These are phyloP conservation scores for Asterophora parasitica DNA, from an alignment of 768 basidiomycete genomes.

Conservation along the genomic window DNA sequence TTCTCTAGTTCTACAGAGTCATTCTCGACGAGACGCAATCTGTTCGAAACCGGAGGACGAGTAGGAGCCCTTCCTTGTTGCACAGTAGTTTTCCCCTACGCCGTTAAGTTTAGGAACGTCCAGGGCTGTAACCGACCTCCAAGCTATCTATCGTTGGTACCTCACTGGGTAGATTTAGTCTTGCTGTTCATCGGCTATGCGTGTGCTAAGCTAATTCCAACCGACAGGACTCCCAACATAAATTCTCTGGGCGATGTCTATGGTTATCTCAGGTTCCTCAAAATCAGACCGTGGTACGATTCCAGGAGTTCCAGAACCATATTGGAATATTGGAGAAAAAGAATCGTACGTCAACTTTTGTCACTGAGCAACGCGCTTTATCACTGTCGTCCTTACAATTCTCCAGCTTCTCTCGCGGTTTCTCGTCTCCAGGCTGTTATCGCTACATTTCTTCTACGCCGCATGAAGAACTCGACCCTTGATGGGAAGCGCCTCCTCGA, in stretches of 20 bases:
- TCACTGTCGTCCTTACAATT: neutral
- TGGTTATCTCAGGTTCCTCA: conserved; percentile 38
- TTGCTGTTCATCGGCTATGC: too few species aligned
- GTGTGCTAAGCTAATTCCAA: too few species aligned
- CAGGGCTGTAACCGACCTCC: conserved; percentile 49
- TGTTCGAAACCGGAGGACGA: conserved; percentile 45
- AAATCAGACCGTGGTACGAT: conserved; percentile 44
- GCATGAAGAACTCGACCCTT: conserved; percentile 58
- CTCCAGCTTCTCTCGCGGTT: conserved; percentile 47
- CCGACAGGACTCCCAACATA: conserved; percentile 53
- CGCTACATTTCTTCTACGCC: conserved; percentile 46
- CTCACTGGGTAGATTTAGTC: conserved; percentile 45
- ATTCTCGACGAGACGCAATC: conserved; percentile 56
- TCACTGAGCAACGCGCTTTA: neutral
- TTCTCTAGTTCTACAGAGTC: conserved; percentile 43
- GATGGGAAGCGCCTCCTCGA: conserved; percentile 68
- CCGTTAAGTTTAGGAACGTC: conserved; percentile 36
- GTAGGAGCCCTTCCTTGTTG: conserved; percentile 25
- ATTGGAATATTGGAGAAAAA: conserved; percentile 43
- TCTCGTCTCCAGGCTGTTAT: conserved; percentile 57
- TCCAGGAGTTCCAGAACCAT: conserved; percentile 33
- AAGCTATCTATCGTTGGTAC: conserved; percentile 57
- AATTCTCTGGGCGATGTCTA: conserved; percentile 58
- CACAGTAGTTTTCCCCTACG: neutral
- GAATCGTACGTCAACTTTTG: conserved; percentile 40